phyloP scores from a whole-genome alignment of 2,329 filamentous ascomycete genomes.

The Knoxdaviesia proteae region DNA sequence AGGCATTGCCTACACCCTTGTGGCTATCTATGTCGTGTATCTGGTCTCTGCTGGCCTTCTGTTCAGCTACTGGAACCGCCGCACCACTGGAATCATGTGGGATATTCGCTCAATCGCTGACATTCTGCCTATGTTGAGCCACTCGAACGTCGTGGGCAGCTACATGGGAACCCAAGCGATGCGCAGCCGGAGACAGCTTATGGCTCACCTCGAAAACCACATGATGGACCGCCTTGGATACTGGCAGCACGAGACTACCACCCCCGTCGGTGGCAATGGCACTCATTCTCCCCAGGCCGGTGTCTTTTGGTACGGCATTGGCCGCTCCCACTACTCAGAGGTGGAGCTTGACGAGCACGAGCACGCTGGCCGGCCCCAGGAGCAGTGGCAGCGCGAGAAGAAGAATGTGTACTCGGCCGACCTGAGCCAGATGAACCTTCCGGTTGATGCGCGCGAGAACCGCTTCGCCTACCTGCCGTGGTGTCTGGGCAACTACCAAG shows the following conservation, averaged over 20 bases:
- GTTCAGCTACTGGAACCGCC: conserved; percentile 40
- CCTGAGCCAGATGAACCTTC: conserved; percentile 1
- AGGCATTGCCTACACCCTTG: conserved; percentile 56
- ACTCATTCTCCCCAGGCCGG: conserved; percentile 39
- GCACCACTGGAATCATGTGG: conserved; percentile 63
- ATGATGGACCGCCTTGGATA: conserved; percentile 62
- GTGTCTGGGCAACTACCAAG: conserved; percentile 45
- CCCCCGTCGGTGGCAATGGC: neutral
- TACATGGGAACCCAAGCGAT: conserved; percentile 49
- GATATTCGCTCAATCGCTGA: conserved; percentile 68
- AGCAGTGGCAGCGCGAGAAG: conserved; percentile 1
- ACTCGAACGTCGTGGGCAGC: conserved; percentile 56
- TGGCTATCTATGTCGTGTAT: conserved; percentile 52
- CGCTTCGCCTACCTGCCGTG: conserved; percentile 51
- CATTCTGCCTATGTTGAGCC: conserved; percentile 54
- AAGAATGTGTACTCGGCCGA: neutral
- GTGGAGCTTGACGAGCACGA: conserved; percentile 1
- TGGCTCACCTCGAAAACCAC: conserved; percentile 28
- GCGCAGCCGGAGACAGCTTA: conserved; percentile 29
- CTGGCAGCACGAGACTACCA: conserved; percentile 31
- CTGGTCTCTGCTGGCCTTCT: conserved; percentile 23
- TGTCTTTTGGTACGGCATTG: conserved; percentile 61
- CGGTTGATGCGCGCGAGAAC: conserved; percentile 4
- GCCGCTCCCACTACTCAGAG: conserved; percentile 16
- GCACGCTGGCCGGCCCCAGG: neutral